These are phyloP conservation scores for Lentinula sp. DNA, from an alignment of 768 basidiomycete species.

Conservation along the genomic window DNA sequence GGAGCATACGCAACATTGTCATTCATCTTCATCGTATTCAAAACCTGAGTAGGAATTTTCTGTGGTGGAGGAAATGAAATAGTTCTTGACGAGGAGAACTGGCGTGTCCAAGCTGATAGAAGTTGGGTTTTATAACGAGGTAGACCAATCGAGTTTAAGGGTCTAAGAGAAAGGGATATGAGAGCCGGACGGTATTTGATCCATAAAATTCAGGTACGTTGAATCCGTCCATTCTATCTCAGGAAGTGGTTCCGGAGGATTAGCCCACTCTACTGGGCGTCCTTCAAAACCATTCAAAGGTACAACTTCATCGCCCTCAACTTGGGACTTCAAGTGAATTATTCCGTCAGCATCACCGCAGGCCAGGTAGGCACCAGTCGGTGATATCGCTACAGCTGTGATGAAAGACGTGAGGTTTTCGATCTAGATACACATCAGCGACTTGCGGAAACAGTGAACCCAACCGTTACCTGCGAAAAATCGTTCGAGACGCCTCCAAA, in stretches of 20 bases:
- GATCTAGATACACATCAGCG: constrained; percentile 33
- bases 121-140: constrained; percentile 74
- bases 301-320: constrained; percentile 48
- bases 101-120: constrained; percentile 63
- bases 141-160: constrained; percentile 84
- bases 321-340: constrained; percentile 76
- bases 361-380: constrained; percentile 86
- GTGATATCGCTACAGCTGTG: constrained; percentile 75
- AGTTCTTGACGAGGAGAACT: constrained; percentile 28
- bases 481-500: constrained; percentile 54
- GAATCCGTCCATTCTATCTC: constrained; percentile 76
- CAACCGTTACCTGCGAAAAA: constrained; percentile 66
- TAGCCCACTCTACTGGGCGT: constrained; percentile 80
- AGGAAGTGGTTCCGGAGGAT: constrained; percentile 60
- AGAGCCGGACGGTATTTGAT: background rate
- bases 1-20: constrained; percentile 89
- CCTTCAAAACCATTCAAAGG: constrained; percentile 92
- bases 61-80: constrained; percentile 54
- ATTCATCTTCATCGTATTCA: constrained; percentile 75
- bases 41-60: constrained; percentile 74
- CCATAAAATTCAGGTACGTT: constrained; percentile 47
- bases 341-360: constrained; percentile 86
- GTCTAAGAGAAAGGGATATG: constrained; percentile 38
- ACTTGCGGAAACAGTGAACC: background rate
- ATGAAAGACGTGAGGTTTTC: constrained; percentile 64